Percentiles rank a stretch among this genome's conserved stretches.
These are phyloP conservation scores for Blepharisma stoltei DNA, from an alignment of 73 alveolate species.

Conservation along the genomic window DNA sequence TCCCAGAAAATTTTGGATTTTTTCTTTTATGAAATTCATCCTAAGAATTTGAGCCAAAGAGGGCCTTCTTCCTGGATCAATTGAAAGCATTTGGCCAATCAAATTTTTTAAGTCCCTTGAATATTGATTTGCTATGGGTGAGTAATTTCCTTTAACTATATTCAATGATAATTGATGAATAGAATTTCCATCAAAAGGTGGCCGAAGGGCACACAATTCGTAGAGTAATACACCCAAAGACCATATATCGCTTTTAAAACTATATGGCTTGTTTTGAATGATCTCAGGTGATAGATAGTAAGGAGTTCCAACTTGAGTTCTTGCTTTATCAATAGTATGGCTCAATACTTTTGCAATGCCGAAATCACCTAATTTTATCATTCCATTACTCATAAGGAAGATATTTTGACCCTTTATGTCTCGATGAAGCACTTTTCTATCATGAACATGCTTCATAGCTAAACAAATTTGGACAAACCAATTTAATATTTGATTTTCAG, in stretches of 20 bases:
- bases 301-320: slow-evolving; percentile 91
- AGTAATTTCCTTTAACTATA: slow-evolving; percentile 70
- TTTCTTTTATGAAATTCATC: slow-evolving; percentile 30
- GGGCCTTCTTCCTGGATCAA: slow-evolving; percentile 78
- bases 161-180: slow-evolving; percentile 69
- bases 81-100: slow-evolving; percentile 46
- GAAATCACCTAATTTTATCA: slow-evolving; percentile 91
- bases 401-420: slow-evolving; percentile 86
- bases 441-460: slow-evolving; percentile 94
- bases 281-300: slow-evolving; percentile 94
- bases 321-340: slow-evolving; percentile 80
- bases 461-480: slow-evolving; percentile 89
- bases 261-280: slow-evolving; percentile 76
- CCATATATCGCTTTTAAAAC: slow-evolving; percentile 85
- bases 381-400: slow-evolving; percentile 68
- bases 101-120: slow-evolving; percentile 61
- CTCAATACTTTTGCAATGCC: slow-evolving; percentile 85
- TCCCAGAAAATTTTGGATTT: slow-evolving; percentile 39
- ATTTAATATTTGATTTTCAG: slow-evolving; percentile 86
- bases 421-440: slow-evolving; percentile 85
- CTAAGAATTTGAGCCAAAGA: slow-evolving; percentile 64
- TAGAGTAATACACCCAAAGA: slow-evolving; percentile 79
- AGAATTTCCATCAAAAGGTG: slow-evolving; percentile 85
- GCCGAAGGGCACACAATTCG: slow-evolving; percentile 83
- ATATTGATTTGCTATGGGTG: slow-evolving; percentile 62